Evolutionary conservation across 202 grass and related monocot genomes (phyloP).

Genomic region (Saccharum hybrid): DNA sequence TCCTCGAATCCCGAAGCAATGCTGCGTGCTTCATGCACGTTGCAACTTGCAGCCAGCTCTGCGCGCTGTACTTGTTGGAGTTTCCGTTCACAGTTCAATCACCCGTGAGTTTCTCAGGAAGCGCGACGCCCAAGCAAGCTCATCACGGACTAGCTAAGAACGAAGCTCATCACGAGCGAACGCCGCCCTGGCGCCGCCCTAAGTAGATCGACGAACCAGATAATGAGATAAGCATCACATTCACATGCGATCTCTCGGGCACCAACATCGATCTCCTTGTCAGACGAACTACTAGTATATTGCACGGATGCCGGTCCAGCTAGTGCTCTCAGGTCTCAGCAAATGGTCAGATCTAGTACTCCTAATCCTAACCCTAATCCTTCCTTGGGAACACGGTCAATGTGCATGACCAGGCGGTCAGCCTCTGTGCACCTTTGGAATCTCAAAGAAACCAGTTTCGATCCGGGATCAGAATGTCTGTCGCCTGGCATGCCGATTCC

Average conservation of each 20-base stretch:
- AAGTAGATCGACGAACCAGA: neutral
- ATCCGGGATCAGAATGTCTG: constrained; percentile 43
- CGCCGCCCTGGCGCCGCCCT: no score
- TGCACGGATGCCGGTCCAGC: neutral
- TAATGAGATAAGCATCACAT: neutral
- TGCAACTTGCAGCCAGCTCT: constrained; percentile 1
- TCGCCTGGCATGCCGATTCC: constrained; percentile 20
- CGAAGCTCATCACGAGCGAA: neutral
- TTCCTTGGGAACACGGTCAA: constrained; percentile 28
- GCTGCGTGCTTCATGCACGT: neutral
- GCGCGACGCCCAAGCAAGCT: neutral
- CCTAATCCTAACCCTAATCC: neutral
- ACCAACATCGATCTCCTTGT: constrained; percentile 1
- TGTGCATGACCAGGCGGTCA: neutral
- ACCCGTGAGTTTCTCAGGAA: neutral
- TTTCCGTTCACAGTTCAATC: no score
- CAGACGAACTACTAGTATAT: constrained; percentile 1
- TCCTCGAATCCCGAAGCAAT: constrained; percentile 14
- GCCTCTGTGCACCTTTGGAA: constrained; percentile 30
- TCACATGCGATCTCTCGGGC: neutral
- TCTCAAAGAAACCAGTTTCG: constrained; percentile 29
- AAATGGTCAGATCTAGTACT: neutral
- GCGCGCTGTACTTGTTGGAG: neutral
- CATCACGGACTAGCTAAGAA: neutral
- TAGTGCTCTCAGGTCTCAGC: neutral